Evolutionary conservation across 1,284 basidiomycete species (phyloP).

Genomic region (Veloboletus limbatus): DNA sequence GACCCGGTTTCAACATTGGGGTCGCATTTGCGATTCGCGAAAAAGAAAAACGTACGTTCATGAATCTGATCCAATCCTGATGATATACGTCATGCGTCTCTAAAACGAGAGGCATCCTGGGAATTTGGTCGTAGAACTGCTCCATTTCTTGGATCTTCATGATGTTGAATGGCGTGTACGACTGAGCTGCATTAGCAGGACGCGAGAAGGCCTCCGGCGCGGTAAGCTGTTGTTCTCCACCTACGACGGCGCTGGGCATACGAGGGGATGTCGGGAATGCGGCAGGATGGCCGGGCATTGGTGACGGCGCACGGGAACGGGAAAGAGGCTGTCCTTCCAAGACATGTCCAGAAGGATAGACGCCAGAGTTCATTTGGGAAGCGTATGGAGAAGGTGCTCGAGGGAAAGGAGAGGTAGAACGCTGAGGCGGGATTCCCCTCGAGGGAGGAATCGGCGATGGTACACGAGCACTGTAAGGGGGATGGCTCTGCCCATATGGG

Average conservation of each 20-base stretch:
- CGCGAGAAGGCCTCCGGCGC: constrained; percentile 70
- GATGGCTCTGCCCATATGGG: constrained; percentile 19
- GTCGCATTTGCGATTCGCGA: no score
- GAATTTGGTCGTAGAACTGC: constrained; percentile 58
- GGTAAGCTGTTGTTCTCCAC: constrained; percentile 42
- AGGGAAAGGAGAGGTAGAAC: constrained; percentile 37
- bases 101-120: constrained; percentile 68
- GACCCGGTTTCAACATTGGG: neutral
- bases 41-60: constrained; percentile 49
- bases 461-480: constrained; percentile 27
- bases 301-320: constrained; percentile 36
- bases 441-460: constrained; percentile 31
- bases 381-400: constrained; percentile 36
- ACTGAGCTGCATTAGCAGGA: constrained; percentile 60
- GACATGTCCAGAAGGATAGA: constrained; percentile 55
- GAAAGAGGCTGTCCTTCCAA: constrained; percentile 48
- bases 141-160: constrained; percentile 75
- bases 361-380: constrained; percentile 14
- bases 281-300: constrained; percentile 33
- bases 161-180: constrained; percentile 65
- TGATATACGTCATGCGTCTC: constrained; percentile 73
- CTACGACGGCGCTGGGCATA: constrained; percentile 21
- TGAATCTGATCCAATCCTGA: constrained; percentile 74
- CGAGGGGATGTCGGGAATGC: constrained; percentile 33
- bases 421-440: constrained; percentile 28